phyloP scores from a whole-genome alignment of 2,329 filamentous ascomycete genomes.

The Meredithiella fracta region DNA sequence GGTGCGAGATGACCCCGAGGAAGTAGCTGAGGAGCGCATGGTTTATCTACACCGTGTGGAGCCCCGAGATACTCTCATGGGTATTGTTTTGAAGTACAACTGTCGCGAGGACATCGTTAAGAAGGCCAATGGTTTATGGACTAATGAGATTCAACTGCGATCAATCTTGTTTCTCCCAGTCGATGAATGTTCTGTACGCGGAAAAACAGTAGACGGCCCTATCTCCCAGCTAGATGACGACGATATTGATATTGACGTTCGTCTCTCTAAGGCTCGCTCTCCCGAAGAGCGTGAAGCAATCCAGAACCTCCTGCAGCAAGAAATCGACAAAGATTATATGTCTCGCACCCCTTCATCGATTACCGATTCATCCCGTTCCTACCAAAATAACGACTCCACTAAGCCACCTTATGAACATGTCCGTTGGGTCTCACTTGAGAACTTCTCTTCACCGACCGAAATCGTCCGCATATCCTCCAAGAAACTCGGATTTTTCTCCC shows the following conservation, averaged over 20 bases:
- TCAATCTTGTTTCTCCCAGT: constrained; percentile 73
- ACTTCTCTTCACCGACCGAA: constrained; percentile 52
- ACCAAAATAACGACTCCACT: constrained; percentile 25
- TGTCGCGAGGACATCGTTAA: constrained; percentile 70
- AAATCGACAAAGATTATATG: constrained; percentile 12
- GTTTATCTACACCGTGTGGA: constrained; percentile 83
- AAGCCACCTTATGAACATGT: constrained; percentile 63
- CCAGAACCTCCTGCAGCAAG: constrained; percentile 7
- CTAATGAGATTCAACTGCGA: constrained; percentile 75
- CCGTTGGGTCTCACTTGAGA: constrained; percentile 72
- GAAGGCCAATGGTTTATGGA: constrained; percentile 87
- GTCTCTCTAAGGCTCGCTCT: neutral
- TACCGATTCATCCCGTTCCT: neutral
- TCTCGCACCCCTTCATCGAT: neutral
- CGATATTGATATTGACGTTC: neutral
- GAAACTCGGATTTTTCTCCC: constrained; percentile 80
- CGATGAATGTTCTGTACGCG: constrained; percentile 73
- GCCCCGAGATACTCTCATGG: constrained; percentile 72
- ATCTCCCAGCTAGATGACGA: neutral
- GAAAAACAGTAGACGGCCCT: constrained; percentile 46
- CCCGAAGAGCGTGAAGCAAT: constrained; percentile 7
- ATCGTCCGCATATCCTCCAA: constrained; percentile 71
- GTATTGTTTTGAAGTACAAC: constrained; percentile 77
- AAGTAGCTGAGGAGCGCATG: constrained; percentile 56
- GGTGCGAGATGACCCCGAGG: constrained; percentile 24